These are phyloP conservation scores for Cryptococcus depauperatus DNA, from an alignment of 1,284 basidiomycete species.

Conservation along the genomic window DNA sequence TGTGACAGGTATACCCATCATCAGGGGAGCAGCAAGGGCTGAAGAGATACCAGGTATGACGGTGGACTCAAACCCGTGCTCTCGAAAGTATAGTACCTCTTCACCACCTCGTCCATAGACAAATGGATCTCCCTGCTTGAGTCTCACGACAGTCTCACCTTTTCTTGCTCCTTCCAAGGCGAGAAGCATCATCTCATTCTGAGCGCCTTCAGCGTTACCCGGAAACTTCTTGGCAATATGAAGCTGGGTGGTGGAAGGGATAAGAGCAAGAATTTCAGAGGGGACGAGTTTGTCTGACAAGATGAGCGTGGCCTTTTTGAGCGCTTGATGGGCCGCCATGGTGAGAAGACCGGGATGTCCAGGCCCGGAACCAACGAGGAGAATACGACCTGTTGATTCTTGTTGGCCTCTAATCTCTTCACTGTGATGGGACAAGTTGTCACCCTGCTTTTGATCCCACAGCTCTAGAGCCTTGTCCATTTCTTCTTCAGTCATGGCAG, in stretches of 20 bases:
- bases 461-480: conserved; percentile 56
- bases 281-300: conserved; percentile 98
- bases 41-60: conserved; percentile 85
- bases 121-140: conserved; percentile 95
- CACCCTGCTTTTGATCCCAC: conserved; percentile 18
- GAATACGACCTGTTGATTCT: conserved; percentile 56
- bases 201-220: conserved; percentile 90
- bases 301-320: conserved; percentile 73
- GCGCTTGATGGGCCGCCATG: conserved; percentile 68
- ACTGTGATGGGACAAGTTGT: conserved; percentile 23
- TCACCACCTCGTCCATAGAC: conserved; percentile 92
- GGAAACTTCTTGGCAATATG: conserved; percentile 92
- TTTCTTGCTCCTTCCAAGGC: conserved; percentile 70
- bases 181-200: conserved; percentile 85
- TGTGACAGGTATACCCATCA: conserved; percentile 86
- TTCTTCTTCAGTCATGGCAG: conserved; percentile 58
- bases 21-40: conserved; percentile 78
- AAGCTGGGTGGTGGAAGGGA: conserved; percentile 57
- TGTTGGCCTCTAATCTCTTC: not conserved
- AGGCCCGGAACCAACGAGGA: conserved; percentile 87
- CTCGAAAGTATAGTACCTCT: conserved; percentile 84
- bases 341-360: conserved; percentile 90
- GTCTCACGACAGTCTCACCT: conserved; percentile 80
- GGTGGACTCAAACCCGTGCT: conserved; percentile 69
- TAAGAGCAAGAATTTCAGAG: conserved; percentile 73